Evolutionary conservation across 2,329 filamentous ascomycete species (phyloP).

Genomic region (Ilyonectria sp.): DNA sequence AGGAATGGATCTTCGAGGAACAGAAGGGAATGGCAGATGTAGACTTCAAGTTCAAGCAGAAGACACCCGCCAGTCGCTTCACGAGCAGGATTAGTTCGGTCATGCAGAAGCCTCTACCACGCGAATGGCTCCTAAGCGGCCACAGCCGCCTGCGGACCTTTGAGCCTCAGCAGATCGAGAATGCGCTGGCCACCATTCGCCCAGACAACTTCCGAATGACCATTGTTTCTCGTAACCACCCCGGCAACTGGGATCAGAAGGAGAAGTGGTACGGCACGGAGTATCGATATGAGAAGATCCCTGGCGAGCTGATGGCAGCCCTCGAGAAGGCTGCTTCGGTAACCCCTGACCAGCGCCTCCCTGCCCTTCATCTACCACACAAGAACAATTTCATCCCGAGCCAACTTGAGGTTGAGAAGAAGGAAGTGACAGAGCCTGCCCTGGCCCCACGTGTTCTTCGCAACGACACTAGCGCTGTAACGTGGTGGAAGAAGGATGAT

Average conservation of each 20-base stretch:
- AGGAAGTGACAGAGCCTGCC: constrained; percentile 83
- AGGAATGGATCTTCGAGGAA: constrained; percentile 95
- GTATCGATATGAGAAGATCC: constrained; percentile 86
- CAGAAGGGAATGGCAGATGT: constrained; percentile 92
- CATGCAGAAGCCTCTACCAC: constrained; percentile 92
- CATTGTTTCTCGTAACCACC: constrained; percentile 86
- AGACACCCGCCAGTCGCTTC: constrained; percentile 90
- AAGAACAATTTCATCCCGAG: constrained; percentile 97
- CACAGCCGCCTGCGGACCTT: constrained; percentile 84
- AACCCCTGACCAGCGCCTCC: constrained; percentile 71
- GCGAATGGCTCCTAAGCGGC: constrained; percentile 90
- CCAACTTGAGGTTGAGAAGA: constrained; percentile 94
- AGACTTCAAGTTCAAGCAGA: constrained; percentile 95
- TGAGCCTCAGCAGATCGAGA: constrained; percentile 81
- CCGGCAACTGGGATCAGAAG: constrained; percentile 87
- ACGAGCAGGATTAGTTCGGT: constrained; percentile 87
- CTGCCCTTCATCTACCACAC: constrained; percentile 87
- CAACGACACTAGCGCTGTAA: constrained; percentile 83
- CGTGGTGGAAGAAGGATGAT: constrained; percentile 99
- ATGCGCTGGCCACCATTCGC: constrained; percentile 80
- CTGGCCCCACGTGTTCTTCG: constrained; percentile 85
- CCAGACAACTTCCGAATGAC: constrained; percentile 93
- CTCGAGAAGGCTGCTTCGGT: constrained; percentile 76
- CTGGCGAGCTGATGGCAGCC: constrained; percentile 80
- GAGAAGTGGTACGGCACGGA: constrained; percentile 99